Conservation (phyloP, 345 rosid species). For the Eutrema yunnanense region DNA sequence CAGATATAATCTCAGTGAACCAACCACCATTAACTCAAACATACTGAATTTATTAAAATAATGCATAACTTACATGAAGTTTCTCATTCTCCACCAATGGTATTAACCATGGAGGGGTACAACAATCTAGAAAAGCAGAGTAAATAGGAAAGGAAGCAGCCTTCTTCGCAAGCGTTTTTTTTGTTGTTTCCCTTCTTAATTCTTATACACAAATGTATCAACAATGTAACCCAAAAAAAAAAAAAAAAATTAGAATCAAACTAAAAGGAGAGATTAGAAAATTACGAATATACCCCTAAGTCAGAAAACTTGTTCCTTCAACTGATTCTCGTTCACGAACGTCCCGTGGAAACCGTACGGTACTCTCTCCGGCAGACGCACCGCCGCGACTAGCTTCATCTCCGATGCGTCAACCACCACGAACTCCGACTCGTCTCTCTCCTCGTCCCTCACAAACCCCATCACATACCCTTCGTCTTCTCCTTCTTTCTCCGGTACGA, state of each 20-base stretch:
- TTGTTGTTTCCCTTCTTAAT: no score
- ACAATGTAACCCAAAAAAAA: background rate
- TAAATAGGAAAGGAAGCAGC: no score
- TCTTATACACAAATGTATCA: background rate
- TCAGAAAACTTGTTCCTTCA: conserved; percentile 37
- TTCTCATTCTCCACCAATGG: no score
- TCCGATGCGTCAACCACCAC: conserved; percentile 40
- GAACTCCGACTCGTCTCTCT: conserved; percentile 45
- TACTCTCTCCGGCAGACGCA: conserved; percentile 53
- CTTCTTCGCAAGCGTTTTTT: no score
- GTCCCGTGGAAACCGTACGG: conserved; percentile 82
- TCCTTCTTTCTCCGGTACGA: conserved; percentile 27
- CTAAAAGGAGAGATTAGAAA: background rate
- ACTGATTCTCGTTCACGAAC: conserved; percentile 41
- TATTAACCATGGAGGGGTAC: no score
- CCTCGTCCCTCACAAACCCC: conserved; percentile 60
- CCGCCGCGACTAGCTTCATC: conserved; percentile 49
- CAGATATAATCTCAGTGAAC: no score
- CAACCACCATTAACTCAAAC: no score
- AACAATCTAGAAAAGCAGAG: no score
- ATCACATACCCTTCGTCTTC: conserved; percentile 52
- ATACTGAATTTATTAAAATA: no score
- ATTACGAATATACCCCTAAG: background rate
- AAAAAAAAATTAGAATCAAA: no score
- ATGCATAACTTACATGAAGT: no score